Evolutionary conservation across 2,329 filamentous ascomycete species (phyloP), one percentile per base, ranked within the genome.

Genomic region (Penicillium rolfsii): DNA sequence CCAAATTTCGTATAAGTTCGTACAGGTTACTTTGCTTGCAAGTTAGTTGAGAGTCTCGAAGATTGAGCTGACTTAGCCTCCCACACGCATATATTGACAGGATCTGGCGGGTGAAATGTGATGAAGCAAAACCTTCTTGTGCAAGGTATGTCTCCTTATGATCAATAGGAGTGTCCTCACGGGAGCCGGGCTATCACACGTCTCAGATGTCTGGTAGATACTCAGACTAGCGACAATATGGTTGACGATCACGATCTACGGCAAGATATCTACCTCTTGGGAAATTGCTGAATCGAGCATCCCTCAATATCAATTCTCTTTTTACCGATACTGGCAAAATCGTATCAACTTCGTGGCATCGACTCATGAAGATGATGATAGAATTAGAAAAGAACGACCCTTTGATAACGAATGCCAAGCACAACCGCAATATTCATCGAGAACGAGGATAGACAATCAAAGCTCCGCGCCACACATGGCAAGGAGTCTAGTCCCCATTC

Each of bases 11-110:
- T 22, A 89, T 86, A 1, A 49, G 57, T 64, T 2, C 60, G 66
- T 22, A 89, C 86, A 1, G 87, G 87, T 40, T 89, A 87, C 74
- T 81, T 80, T 68, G 87, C 85, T 73, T 89, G 87, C 87, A 89
- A 89, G 87, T 89, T 80, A 73, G 86, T 81, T 57, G 43, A 54
- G 52, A 30, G 52, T 62, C 52, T 38, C 36, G 19, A 26, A 33
- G 3, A 35, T 33, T 43, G 9, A 5, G 4, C 22, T 16, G n/a
- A 36, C 55, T 52, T 11, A 26, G 14, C 26, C 28, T 1, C 33
- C 14, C 6, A 46, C 62, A 54, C 40, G 57, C 30, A 35, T 59
- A 38, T 12, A 24, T 22, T 3, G 30, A 36, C 3, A 68, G 64
- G 60, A 63, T 62, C 62, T 58, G 54, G 52, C 82, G 85, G 63